Base-by-base conservation (phyloP, 2,329 filamentous ascomycete species). In the Stenocarpella maydis region DNA sequence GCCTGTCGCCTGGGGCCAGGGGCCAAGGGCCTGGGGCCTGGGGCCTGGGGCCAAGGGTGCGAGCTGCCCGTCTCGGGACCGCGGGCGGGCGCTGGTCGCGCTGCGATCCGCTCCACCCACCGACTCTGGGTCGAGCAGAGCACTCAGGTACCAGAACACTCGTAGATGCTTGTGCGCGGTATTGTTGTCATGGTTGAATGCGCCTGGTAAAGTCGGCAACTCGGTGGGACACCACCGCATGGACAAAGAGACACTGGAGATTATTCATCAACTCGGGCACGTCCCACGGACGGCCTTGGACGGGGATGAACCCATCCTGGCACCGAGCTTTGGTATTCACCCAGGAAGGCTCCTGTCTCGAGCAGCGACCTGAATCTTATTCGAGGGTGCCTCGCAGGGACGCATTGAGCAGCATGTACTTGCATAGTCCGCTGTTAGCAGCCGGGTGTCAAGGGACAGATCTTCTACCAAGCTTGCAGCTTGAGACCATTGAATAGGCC, bases 271-370 rank as follows among this genome's bases (percentile, higher is more conserved):
- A 49, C 28, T 54, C 41, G 49, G 55, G 68, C 65, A 63, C 65
- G n/a, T 37, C 28, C 41, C 21, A 34, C 31, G 52, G 21, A 50
- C 52, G 52, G 60, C 69, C 37, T 14, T 17, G 34, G 54, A 69
- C 69, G 69, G 63, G 60, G 66, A 71, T 69, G 26, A 54, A 69
- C 52, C 58, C 53, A 65, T 69, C 66, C 60, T 65, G 34, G 19
- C 19, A 15, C 15, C 61, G 39, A 37, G 63, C 49, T 47, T 31
- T 47, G 52, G 31, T 41, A 45, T 64, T 64, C 26, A 50, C 41
- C 65, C 37, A 52, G 64, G 53, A 52, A 67, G 64, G 47, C 52
- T 67, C 39, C 52, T 47, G 49, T 67, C 64, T 67, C 28, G 21
- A 47, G 24, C 28, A 63, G 28, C 58, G 43, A 34, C 43, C 58